Conservation (phyloP, 1,284 basidiomycete species). For the Heliocybe sulcata region DNA sequence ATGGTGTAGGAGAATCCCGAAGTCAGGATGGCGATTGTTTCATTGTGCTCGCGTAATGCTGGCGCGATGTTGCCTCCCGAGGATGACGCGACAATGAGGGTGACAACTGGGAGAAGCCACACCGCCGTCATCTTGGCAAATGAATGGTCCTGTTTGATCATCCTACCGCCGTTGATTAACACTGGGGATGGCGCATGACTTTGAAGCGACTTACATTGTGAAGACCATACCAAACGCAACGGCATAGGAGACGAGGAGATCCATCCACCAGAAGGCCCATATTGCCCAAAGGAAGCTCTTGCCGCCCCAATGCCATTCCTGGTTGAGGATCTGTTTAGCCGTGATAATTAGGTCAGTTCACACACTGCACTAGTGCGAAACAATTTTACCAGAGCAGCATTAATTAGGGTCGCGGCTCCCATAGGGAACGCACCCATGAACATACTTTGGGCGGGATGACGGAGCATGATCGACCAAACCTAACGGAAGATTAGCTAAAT, state of each 20-base stretch:
- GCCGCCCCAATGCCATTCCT: conserved; percentile 34
- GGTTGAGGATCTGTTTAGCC: conserved; percentile 17
- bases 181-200: neutral
- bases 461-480: conserved; percentile 31
- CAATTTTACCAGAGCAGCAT: conserved; percentile 1
- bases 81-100: conserved; percentile 54
- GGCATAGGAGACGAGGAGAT: conserved; percentile 35
- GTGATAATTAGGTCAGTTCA: neutral
- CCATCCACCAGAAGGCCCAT: conserved; percentile 61
- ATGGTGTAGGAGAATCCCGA: conserved; percentile 42
- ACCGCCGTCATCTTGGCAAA: conserved; percentile 37
- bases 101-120: conserved; percentile 58
- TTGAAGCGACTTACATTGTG: conserved; percentile 34
- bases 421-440: conserved; percentile 47
- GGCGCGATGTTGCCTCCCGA: conserved; percentile 46
- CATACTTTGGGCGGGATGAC: conserved; percentile 40
- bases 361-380: neutral
- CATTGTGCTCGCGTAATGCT: conserved; percentile 30
- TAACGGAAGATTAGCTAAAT: neutral
- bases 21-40: conserved; percentile 39
- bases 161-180: conserved; percentile 28
- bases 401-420: conserved; percentile 40
- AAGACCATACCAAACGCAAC: conserved; percentile 51
- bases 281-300: conserved; percentile 38
- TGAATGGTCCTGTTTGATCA: conserved; percentile 43